These are phyloP conservation scores for Fistulinella staudtii DNA, from an alignment of 1,284 basidiomycete genomes.

Conservation along the genomic window DNA sequence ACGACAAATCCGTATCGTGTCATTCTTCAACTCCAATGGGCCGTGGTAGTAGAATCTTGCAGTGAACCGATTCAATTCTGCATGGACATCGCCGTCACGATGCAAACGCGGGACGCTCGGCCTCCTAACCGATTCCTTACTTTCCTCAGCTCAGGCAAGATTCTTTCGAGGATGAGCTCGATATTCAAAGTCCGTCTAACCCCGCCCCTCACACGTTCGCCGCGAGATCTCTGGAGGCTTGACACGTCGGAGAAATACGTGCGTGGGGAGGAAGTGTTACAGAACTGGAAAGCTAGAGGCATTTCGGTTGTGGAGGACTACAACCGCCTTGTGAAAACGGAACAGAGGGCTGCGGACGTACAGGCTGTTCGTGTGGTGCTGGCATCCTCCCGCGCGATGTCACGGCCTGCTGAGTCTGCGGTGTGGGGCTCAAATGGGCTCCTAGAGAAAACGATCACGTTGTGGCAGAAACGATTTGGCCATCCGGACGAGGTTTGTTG, in stretches of 20 bases:
- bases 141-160: constrained; percentile 74
- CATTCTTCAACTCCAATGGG: constrained; percentile 73
- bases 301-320: constrained; percentile 88
- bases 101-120: constrained; percentile 82
- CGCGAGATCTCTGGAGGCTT: constrained; percentile 89
- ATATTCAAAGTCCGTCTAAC: constrained; percentile 80
- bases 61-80: constrained; percentile 80
- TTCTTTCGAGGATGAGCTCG: constrained; percentile 71
- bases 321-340: constrained; percentile 62
- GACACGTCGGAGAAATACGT: constrained; percentile 95
- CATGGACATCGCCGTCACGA: constrained; percentile 85
- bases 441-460: constrained; percentile 58
- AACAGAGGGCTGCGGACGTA: constrained; percentile 80
- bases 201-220: constrained; percentile 82
- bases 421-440: constrained; percentile 63
- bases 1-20: constrained; percentile 79
- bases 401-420: constrained; percentile 49
- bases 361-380: constrained; percentile 83
- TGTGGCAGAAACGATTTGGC: constrained; percentile 84
- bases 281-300: constrained; percentile 83
- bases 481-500: constrained; percentile 64
- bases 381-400: constrained; percentile 42
- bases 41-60: constrained; percentile 80
- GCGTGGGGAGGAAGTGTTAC: constrained; percentile 82
- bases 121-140: constrained; percentile 74